Evolutionary conservation across 2,329 filamentous ascomycete genomes (phyloP), one percentile per base, ranked within the genome.

Genomic region (Hymenoscyphus repandus): DNA sequence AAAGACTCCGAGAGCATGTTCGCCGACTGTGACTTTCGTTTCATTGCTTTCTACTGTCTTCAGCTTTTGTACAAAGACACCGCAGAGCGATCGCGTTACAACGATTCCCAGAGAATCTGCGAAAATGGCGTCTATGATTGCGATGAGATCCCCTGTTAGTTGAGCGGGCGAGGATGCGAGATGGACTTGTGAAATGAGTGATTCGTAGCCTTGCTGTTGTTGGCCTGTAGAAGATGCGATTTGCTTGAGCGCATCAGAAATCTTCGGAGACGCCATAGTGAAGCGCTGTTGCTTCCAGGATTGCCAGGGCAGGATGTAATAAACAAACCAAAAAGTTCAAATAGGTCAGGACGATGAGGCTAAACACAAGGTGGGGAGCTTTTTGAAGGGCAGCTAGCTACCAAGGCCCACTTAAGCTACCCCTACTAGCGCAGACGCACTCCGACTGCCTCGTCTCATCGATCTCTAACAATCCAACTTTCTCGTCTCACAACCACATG

Each of bases 11-110:
- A 95, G 78, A n/a, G 88, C 79, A 65, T 86, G 82, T 62, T 80
- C 77, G 61, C 88, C 90, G 42, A 90, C 86, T 58, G 83, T 79
- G 62, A 95, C 86, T 71, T 85, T 86, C 55, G 85, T 73, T 53
- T 86, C 80, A 38, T 81, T 69, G 59, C 82, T 77, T 34, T 76
- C 68, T 50, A 90, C 73, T 17, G 71, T 69, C 54, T 78, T 72
- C 59, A 95, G 85, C 13, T 78, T 73, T 38, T 72, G 64, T 58
- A 87, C 76, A 64, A 95, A 88, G 50, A 74, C 71, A n/a, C 57
- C 55, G 13, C 53, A 49, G 6, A 67, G 58, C 6, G 61, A 59
- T 27, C 65, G 60, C 6, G 64, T 67, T 12, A 57, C 58, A 38
- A 68, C 62, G 42, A 66, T 66, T 20, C 65, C 65, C 4, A 67